phyloP scores from a whole-genome alignment of 306 rosid species.

The Fagus crenata region DNA sequence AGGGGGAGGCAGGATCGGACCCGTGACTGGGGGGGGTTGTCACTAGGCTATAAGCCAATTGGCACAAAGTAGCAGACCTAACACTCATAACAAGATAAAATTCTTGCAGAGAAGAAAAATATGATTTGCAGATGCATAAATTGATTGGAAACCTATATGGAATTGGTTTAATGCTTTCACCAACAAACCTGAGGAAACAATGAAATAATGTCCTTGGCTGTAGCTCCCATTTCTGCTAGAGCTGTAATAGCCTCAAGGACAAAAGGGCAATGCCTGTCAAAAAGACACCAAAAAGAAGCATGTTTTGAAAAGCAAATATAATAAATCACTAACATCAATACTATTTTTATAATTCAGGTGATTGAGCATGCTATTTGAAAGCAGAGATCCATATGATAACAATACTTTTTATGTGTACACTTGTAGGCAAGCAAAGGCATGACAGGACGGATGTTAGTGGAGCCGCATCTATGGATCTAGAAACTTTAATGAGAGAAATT shows the following conservation, averaged over 20 bases:
- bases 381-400: not conserved
- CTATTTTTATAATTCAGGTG: slow-evolving; percentile 2
- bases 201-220: slow-evolving; percentile 79
- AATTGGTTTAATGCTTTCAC: slow-evolving; percentile 18
- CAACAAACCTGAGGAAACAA: slow-evolving; percentile 89
- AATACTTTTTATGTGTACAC: not conserved
- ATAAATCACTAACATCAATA: not conserved
- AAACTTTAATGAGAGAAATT: not conserved
- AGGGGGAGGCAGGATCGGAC: no score
- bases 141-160: slow-evolving; percentile 11
- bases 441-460: not conserved
- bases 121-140: not conserved
- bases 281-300: slow-evolving; percentile 30
- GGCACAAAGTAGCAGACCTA: not conserved
- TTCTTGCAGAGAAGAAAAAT: slow-evolving; percentile 1
- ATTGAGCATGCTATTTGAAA: not conserved
- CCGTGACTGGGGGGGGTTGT: no score
- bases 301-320: slow-evolving; percentile 28
- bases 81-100: slow-evolving; percentile 7
- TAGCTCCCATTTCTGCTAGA: slow-evolving; percentile 79
- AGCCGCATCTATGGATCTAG: not conserved
- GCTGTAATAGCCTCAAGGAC: slow-evolving; percentile 81
- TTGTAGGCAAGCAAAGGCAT: not conserved
- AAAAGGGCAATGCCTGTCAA: slow-evolving; percentile 79
- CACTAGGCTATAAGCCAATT: no score